phyloP scores from a whole-genome alignment of 108 stramenopile species.

The Skeletonema tropicum region DNA sequence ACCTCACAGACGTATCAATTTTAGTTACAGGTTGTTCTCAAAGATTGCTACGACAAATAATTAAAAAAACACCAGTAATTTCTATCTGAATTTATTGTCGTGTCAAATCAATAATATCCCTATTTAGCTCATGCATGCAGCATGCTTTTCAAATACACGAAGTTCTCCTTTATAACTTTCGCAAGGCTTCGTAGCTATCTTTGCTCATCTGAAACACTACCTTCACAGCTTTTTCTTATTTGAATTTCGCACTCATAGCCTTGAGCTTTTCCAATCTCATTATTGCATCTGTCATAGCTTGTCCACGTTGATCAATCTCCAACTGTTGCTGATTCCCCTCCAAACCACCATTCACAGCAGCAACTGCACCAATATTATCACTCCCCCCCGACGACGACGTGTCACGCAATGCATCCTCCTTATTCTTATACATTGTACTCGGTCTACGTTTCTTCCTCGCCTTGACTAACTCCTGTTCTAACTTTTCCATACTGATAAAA shows the following conservation, averaged over 20 bases:
- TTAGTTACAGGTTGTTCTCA: no score
- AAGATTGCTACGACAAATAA: no score
- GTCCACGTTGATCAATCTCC: not conserved
- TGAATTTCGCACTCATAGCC: slow-evolving; percentile 29
- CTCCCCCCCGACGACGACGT: slow-evolving; percentile 5
- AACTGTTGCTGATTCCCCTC: not conserved
- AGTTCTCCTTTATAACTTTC: no score
- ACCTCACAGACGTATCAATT: no score
- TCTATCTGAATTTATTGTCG: no score
- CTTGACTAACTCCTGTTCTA: slow-evolving; percentile 75
- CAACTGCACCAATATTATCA: not conserved
- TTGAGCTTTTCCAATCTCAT: slow-evolving; percentile 45
- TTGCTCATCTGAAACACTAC: not conserved
- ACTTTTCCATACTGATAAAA: slow-evolving; percentile 81
- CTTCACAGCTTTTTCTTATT: not conserved
- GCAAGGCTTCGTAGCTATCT: no score
- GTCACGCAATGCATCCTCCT: slow-evolving; percentile 36
- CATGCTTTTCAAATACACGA: no score
- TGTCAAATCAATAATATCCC: no score
- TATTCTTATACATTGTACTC: slow-evolving; percentile 60
- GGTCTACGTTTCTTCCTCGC: slow-evolving; percentile 76
- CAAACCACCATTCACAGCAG: not conserved
- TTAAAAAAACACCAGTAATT: no score
- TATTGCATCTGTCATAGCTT: slow-evolving; percentile 39
- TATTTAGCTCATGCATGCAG: no score